Evolutionary conservation across 2,329 filamentous ascomycete species (phyloP), one percentile per base, ranked within the genome.

Genomic region (Botrytis squamosa): DNA sequence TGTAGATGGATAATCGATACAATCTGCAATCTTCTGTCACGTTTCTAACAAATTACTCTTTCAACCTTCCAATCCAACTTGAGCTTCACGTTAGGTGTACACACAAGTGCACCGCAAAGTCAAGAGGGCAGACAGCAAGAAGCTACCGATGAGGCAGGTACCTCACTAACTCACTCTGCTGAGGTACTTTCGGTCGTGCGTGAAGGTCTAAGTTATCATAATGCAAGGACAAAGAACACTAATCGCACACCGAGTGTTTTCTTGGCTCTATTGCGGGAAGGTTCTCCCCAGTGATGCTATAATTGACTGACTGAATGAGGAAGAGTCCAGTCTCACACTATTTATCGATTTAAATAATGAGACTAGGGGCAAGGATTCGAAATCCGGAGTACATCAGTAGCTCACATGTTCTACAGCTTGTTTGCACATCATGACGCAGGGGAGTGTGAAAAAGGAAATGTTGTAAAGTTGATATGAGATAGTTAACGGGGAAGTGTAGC

Each of bases 141-240:
- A 29, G 8, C n/a, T 7, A 55, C 44, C 20, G 22, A 22, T 49
- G 18, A n/a, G 10, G 5, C 16, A 52, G 25, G n/a, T 55, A 29
- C 25, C 52, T 52, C 49, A n/a, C 52, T 55, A 29, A 64, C 25
- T 29, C 25, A 29, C 16, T 42, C 36, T 20, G n/a, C 16, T 29
- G 25, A 44, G 38, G n/a, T 44, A 20, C 36, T 64, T 64, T 29
- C 62, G 64, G 64, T 52, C 64, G 64, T 66, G 64, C 64, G 44
- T n/a, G 8, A 49, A 66, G 38, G 64, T 66, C 64, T 66, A 38
- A 52, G 64, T 52, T n/a, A 7, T 38, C 12, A n/a, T 29, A 49
- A n/a, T 55, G n/a, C 60, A 40, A 63, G 36, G 36, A 40, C 25
- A 38, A 33, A 40, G 29, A 40, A 40, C 25, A 52, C 46, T 29